Base-by-base conservation (phyloP, 1,284 basidiomycete genomes). In the Ceratobasidium sp. region DNA sequence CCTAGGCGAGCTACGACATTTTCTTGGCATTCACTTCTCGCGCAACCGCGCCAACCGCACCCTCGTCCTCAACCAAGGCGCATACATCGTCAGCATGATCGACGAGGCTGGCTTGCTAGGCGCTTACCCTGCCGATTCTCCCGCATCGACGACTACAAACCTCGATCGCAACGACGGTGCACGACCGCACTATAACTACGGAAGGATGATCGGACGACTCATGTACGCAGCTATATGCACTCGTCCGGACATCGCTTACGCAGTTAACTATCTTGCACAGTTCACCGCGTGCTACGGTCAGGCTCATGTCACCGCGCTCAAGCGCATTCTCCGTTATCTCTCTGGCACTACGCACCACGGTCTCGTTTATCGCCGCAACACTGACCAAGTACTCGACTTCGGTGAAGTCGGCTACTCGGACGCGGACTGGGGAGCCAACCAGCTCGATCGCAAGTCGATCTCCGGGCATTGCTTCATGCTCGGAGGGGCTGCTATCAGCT, bases 201-300 rank as follows among this genome's bases (percentile, higher is more conserved):
- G 10, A 2, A 1, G 33, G 33, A 33, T 33, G 33, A 54, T 69
- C 46, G 67, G 67, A 6, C 28, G 46, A 40, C 50, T 69, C n/a
- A 23, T 69, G 7, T 69, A 52, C n/a, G 6, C 38, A 10, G 67
- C 67, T 15, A 17, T 48, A 2, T 26, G 48, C 17, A 54, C 50
- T 33, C 26, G 50, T 28, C 48, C 67, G 26, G 33, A 69, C n/a
- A 86, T 89, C 42, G 67, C 85, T 0, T 86, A 83, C 77, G 83
- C 87, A 0, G 84, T 88, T 9, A 80, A 82, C 40, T 78, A 83
- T 17, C 82, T 89, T 0, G 80, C 82, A 0, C 83, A 84, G 75
- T 88, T 83, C 81, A 80, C 83, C 0, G 80, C 84, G 38, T 83
- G 84, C 76, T 84, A 84, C 69, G 82, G 83, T 7, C 73, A 48